Percentiles rank a stretch among this genome's conserved stretches.
These are phyloP conservation scores for Hypsizygus ulmarius DNA, from an alignment of 1,284 basidiomycete genomes.

Conservation along the genomic window DNA sequence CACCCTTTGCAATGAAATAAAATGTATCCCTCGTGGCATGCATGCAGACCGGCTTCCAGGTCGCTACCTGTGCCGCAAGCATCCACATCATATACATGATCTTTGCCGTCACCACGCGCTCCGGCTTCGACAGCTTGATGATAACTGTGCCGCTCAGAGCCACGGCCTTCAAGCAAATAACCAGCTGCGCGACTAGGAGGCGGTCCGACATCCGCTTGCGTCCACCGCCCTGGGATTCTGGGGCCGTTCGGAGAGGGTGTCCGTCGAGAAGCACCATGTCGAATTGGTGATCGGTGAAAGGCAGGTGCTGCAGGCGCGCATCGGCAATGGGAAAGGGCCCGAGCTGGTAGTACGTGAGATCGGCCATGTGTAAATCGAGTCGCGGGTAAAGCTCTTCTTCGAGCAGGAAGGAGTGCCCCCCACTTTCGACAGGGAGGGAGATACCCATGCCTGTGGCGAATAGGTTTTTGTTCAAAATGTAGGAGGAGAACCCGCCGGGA, in stretches of 20 bases:
- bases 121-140: constrained; percentile 27
- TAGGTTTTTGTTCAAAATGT: constrained; percentile 17
- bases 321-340: not conserved
- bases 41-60: constrained; percentile 25
- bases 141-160: constrained; percentile 27
- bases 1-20: constrained; percentile 30
- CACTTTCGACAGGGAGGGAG: constrained; percentile 17
- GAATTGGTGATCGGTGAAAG: constrained; percentile 14
- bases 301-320: too few relatives aligned
- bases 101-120: constrained; percentile 24
- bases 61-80: constrained; percentile 19
- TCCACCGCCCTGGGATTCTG: constrained; percentile 6
- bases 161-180: constrained; percentile 26
- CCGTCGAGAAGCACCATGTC: constrained; percentile 32
- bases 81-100: constrained; percentile 28
- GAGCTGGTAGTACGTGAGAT: constrained; percentile 19
- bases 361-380: constrained; percentile 14
- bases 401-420: constrained; percentile 19
- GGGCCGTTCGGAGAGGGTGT: constrained; percentile 24
- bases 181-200: constrained; percentile 29
- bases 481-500: constrained; percentile 22
- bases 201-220: constrained; percentile 20
- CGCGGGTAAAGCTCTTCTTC: constrained; percentile 12
- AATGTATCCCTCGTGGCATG: constrained; percentile 31
- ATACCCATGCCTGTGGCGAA: constrained; percentile 15